A percentile compares a stretch with the other conserved stretches of the same genome.
Evolutionary conservation across 1,284 basidiomycete genomes (phyloP).

Genomic region (Puccinia coronata): DNA sequence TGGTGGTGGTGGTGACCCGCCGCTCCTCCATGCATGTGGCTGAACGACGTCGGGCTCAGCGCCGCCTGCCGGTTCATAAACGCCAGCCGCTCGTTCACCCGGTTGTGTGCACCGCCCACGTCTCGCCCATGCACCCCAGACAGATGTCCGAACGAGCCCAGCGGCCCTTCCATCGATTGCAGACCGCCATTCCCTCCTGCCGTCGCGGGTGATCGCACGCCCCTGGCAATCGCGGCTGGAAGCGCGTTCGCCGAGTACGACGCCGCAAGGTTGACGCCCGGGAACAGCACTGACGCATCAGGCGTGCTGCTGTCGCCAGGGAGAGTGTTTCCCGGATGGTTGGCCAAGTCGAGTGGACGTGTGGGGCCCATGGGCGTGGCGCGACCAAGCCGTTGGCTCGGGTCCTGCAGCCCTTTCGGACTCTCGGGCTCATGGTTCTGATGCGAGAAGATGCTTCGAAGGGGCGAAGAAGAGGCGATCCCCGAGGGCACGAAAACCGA

Average conservation of each 20-base stretch:
- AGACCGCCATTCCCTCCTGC: background rate
- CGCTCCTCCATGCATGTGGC: slow-evolving; percentile 23
- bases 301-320: slow-evolving; percentile 10
- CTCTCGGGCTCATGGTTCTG: slow-evolving; percentile 19
- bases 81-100: slow-evolving; percentile 27
- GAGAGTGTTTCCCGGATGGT: slow-evolving; percentile 12
- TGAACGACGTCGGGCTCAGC: slow-evolving; percentile 30
- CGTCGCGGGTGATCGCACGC: slow-evolving; percentile 37
- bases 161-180: slow-evolving; percentile 24
- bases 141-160: slow-evolving; percentile 19
- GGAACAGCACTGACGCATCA: slow-evolving; percentile 48
- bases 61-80: slow-evolving; percentile 24
- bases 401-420: background rate
- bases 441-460: slow-evolving; percentile 44
- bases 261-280: slow-evolving; percentile 43
- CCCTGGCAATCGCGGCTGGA: slow-evolving; percentile 37
- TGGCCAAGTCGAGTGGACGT: slow-evolving; percentile 16
- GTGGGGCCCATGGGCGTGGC: background rate
- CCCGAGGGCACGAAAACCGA: slow-evolving; percentile 7
- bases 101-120: background rate
- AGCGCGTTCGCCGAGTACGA: slow-evolving; percentile 49
- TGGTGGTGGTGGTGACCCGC: no score
- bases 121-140: slow-evolving; percentile 28
- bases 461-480: slow-evolving; percentile 38
- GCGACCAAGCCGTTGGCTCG: background rate